Evolutionary conservation across 192 early-diverging fungal genomes (phyloP), one percentile per base, ranked within the genome.

Genomic region (Entomortierella parvispora): DNA sequence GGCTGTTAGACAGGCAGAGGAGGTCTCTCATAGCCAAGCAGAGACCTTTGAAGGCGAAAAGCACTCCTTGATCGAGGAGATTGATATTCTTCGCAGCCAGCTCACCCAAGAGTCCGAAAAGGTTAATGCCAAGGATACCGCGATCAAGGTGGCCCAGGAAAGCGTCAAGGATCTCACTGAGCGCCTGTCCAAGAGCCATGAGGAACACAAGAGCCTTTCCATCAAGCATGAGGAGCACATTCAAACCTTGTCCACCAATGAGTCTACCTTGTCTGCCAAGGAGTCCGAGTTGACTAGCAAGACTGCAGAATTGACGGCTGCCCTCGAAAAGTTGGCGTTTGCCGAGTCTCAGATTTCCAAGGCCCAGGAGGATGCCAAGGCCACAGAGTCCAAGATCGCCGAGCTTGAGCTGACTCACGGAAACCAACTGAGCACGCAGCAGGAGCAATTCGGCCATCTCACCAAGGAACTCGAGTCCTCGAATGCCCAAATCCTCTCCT

Each of bases 21-120:
- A 60, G 18, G 66, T 52, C 2, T 50, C 57, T 3, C 46, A 50
- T n/a, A 58, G 44, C 28, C 49, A 51, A 25, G 25, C 37, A 28
- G 65, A 68, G 22, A 50, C 47, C 8, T 37, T 58, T n/a, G 66
- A 68, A 33, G 66, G 56, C 2, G 66, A 58, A 10, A 68, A 60
- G 49, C 66, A 68, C 17, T 68, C 66, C 11, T 48, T 60, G 37
- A 52, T 60, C 48, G 57, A 58, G 12, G 66, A 68, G 49, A 68
- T 58, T 51, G 57, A 68, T 15, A 32, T 58, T 15, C 22, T 68
- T 23, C 57, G 66, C 1, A 37, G 32, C 11, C 57, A 60, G 40
- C 56, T 60, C 25, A 5, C 49, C 37, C 23, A 60, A 18, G 57
- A 68, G 49, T 14, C 33, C 15, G 37, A 50, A 6, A 68, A 59